A percentile compares a stretch with the other conserved stretches of the same genome.
These are phyloP conservation scores for Ogataea dorogensis DNA, from an alignment of 805 yeast genomes.

Conservation along the genomic window DNA sequence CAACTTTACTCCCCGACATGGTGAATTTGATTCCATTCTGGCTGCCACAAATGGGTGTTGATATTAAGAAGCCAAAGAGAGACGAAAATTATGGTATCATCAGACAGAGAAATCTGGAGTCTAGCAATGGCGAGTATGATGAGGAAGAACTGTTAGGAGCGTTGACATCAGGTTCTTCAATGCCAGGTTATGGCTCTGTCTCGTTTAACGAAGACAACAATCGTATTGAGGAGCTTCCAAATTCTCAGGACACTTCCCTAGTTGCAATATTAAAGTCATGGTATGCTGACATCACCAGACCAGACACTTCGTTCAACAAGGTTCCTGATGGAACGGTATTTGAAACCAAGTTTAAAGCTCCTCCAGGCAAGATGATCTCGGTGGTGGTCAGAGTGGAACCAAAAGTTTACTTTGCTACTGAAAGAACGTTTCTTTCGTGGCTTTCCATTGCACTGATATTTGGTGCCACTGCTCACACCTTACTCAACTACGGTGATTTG, in stretches of 20 bases:
- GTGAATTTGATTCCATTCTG: conserved; percentile 91
- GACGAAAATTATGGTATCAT: conserved; percentile 63
- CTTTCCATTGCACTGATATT: conserved; percentile 83
- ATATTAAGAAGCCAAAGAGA: conserved; percentile 82
- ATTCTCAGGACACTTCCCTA: conserved; percentile 13
- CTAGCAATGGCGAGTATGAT: conserved; percentile 53
- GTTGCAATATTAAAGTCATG: conserved; percentile 16
- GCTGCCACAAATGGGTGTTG: conserved; percentile 96
- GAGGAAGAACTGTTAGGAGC: conserved; percentile 62
- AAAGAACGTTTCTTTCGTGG: conserved; percentile 93
- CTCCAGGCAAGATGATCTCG: conserved; percentile 84
- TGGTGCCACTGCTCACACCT: conserved; percentile 84
- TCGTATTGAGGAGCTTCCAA: conserved; percentile 28
- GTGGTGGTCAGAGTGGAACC: conserved; percentile 98
- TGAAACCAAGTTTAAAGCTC: conserved; percentile 60
- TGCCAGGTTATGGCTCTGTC: conserved; percentile 29
- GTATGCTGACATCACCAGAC: conserved; percentile 21
- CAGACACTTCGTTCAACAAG: conserved; percentile 52
- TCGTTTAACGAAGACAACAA: conserved; percentile 31
- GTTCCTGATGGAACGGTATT: conserved; percentile 66
- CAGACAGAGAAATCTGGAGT: conserved; percentile 37
- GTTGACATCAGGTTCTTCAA: conserved; percentile 11
- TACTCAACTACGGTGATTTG: conserved; percentile 78
- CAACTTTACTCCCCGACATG: conserved; percentile 82
- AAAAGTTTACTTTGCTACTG: conserved; percentile 98